These are phyloP conservation scores for Euphorbia peplus DNA, from an alignment of 345 rosid genomes.

Conservation along the genomic window DNA sequence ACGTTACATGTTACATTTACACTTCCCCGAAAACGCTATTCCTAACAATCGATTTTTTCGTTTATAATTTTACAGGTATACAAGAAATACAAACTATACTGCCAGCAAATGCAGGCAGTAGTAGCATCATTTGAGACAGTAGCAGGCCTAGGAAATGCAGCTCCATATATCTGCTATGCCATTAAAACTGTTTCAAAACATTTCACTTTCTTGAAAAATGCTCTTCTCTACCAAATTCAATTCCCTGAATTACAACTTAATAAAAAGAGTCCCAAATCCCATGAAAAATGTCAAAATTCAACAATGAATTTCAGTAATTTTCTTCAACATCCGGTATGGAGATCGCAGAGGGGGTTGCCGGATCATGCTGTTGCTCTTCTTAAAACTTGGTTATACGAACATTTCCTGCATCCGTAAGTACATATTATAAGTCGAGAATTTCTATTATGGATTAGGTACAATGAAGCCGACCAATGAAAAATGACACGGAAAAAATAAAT, in stretches of 20 bases:
- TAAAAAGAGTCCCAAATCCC: neutral
- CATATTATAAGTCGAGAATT: too few relatives aligned
- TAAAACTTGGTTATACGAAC: conserved; percentile 29
- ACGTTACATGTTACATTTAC: too few relatives aligned
- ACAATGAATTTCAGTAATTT: neutral
- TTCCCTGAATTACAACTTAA: neutral
- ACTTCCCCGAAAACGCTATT: too few relatives aligned
- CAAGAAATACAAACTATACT: conserved; percentile 21
- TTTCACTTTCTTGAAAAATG: conserved; percentile 26
- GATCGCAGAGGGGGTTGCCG: conserved; percentile 32
- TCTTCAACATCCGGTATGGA: conserved; percentile 22
- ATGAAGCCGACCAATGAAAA: too few relatives aligned
- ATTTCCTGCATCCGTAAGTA: conserved; percentile 34
- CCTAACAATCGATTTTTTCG: neutral
- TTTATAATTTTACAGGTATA: conserved; percentile 17
- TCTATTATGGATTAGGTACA: too few relatives aligned
- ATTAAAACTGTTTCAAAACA: conserved; percentile 19
- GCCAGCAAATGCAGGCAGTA: conserved; percentile 28
- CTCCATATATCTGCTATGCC: conserved; percentile 14
- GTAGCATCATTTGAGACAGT: conserved; percentile 26
- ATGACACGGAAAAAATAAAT: too few relatives aligned
- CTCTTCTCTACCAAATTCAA: conserved; percentile 17
- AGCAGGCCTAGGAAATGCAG: conserved; percentile 28
- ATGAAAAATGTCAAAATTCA: neutral
- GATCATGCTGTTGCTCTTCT: conserved; percentile 30